Percentiles rank a stretch among this genome's conserved stretches.
Evolutionary conservation across 805 yeast species (phyloP).

Genomic region (Pichia pseudocactophila): DNA sequence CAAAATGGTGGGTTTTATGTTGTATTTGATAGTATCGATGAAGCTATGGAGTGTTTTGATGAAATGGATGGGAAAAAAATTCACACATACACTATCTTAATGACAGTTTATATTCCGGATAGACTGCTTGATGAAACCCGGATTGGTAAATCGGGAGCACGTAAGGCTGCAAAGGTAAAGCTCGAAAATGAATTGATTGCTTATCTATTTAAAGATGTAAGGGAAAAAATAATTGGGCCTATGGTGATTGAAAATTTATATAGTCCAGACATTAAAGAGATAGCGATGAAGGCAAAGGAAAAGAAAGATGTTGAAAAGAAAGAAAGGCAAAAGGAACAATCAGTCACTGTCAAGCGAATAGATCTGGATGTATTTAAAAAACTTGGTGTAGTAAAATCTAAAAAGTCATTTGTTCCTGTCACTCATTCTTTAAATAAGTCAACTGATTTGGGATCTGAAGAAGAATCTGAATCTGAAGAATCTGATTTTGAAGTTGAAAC

Average conservation of each 20-base stretch:
- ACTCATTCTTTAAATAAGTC: constrained; percentile 43
- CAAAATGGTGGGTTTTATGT: constrained; percentile 63
- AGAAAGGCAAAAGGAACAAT: constrained; percentile 3
- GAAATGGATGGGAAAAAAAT: constrained; percentile 51
- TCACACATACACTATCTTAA: constrained; percentile 39
- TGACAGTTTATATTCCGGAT: constrained; percentile 51
- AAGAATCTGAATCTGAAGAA: constrained; percentile 1
- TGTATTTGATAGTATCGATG: constrained; percentile 51
- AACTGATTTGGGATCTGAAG: not conserved
- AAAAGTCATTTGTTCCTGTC: constrained; percentile 30
- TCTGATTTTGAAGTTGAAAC: not conserved
- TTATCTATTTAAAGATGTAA: constrained; percentile 59
- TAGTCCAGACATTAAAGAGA: constrained; percentile 35
- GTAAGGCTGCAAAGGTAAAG: constrained; percentile 50
- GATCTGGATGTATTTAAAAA: constrained; percentile 11
- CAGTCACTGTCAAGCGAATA: constrained; percentile 7
- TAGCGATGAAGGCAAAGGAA: constrained; percentile 18
- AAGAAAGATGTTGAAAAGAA: constrained; percentile 14
- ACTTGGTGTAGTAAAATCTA: constrained; percentile 1
- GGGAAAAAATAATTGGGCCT: constrained; percentile 67
- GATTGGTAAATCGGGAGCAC: constrained; percentile 27
- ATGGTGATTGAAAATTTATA: constrained; percentile 51
- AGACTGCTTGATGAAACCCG: constrained; percentile 24
- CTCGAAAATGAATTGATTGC: constrained; percentile 56
- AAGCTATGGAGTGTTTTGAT: constrained; percentile 51